A percentile compares a stretch with the other conserved stretches of the same genome.
These are phyloP conservation scores for Hyaloperonospora arabidopsidis DNA, from an alignment of 352 stramenopile genomes.

Conservation along the genomic window DNA sequence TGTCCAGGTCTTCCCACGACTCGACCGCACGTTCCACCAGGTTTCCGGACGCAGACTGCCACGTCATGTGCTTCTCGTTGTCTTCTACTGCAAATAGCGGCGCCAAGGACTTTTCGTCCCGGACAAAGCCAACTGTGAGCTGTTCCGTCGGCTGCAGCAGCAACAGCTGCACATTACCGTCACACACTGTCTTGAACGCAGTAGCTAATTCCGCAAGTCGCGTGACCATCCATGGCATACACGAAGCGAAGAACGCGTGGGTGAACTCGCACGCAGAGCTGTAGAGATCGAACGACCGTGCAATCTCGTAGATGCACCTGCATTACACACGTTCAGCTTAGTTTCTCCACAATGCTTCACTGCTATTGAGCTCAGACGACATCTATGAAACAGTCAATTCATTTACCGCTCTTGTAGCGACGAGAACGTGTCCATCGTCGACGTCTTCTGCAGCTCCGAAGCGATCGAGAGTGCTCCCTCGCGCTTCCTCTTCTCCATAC, in stretches of 20 bases:
- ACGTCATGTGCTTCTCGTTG: slow-evolving; percentile 34
- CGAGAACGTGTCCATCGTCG: slow-evolving; percentile 25
- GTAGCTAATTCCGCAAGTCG: slow-evolving; percentile 51
- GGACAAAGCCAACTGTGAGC: slow-evolving; percentile 67
- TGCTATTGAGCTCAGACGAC: background rate
- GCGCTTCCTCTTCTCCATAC: slow-evolving; percentile 60
- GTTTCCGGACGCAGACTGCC: slow-evolving; percentile 25
- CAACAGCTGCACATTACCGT: slow-evolving; percentile 55
- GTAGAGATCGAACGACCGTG: slow-evolving; percentile 68
- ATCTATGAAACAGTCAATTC: background rate
- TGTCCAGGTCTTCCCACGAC: slow-evolving; percentile 64
- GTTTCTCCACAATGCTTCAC: background rate
- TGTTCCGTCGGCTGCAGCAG: slow-evolving; percentile 48
- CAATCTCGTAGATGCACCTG: slow-evolving; percentile 70
- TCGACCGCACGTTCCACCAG: slow-evolving; percentile 39
- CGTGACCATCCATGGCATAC: slow-evolving; percentile 76
- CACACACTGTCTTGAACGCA: slow-evolving; percentile 63
- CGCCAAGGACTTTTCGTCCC: slow-evolving; percentile 41
- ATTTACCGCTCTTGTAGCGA: slow-evolving; percentile 55
- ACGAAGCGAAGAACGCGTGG: slow-evolving; percentile 48
- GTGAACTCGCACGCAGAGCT: slow-evolving; percentile 49
- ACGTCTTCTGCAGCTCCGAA: slow-evolving; percentile 47
- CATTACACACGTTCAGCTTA: background rate
- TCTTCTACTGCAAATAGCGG: slow-evolving; percentile 32
- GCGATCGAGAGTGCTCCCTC: slow-evolving; percentile 53